Evolutionary conservation across 148 eudicot species (phyloP).

Genomic region (Agrostemma githago): DNA sequence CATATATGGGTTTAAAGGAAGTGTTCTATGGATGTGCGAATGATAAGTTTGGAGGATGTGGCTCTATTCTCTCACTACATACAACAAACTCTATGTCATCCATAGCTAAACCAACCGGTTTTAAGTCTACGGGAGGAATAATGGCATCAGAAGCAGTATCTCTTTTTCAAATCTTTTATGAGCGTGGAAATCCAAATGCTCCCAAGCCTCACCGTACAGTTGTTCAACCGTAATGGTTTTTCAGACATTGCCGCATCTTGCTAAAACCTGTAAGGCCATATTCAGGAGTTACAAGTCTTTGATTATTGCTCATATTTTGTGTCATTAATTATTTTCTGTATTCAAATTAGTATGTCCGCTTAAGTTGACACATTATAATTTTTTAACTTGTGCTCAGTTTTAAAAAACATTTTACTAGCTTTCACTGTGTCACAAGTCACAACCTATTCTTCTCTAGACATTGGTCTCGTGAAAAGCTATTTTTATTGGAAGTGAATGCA

Average conservation of each 20-base stretch:
- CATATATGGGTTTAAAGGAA: slow-evolving; percentile 74
- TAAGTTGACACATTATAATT: neutral
- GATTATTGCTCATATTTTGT: slow-evolving; percentile 1
- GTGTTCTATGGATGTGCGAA: slow-evolving; percentile 83
- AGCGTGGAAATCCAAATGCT: slow-evolving; percentile 89
- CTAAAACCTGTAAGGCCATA: slow-evolving; percentile 5
- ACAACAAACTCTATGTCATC: slow-evolving; percentile 26
- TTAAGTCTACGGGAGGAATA: slow-evolving; percentile 70
- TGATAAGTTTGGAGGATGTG: slow-evolving; percentile 95
- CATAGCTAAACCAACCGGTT: slow-evolving; percentile 33
- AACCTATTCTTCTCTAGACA: neutral
- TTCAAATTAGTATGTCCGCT: neutral
- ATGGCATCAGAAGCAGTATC: slow-evolving; percentile 79
- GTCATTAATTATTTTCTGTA: neutral
- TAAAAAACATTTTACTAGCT: neutral
- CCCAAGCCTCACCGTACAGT: slow-evolving; percentile 77
- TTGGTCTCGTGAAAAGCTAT: neutral
- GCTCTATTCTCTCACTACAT: slow-evolving; percentile 78
- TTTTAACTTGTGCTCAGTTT: neutral
- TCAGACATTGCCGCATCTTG: neutral
- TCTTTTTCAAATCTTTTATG: slow-evolving; percentile 65
- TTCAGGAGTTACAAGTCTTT: slow-evolving; percentile 2
- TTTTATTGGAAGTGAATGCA: neutral
- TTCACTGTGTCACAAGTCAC: neutral
- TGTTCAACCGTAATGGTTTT: slow-evolving; percentile 25